Evolutionary conservation across 306 rosid species (phyloP).

Genomic region (Ammopiptanthus mongolicus): DNA sequence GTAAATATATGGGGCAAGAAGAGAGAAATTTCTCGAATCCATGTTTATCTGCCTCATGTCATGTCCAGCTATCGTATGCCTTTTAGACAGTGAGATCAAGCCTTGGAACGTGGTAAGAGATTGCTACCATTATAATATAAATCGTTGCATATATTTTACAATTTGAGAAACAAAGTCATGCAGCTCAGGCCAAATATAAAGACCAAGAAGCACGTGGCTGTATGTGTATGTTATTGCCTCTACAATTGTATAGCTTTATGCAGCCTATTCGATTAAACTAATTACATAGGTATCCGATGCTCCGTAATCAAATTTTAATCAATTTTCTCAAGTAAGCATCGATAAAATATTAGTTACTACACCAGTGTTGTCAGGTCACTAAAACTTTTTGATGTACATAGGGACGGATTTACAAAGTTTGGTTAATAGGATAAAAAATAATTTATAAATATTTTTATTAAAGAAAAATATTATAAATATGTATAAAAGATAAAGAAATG

Average conservation of each 20-base stretch:
- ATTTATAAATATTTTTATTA: too few relatives aligned
- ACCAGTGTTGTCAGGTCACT: too few relatives aligned
- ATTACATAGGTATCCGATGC: constrained; percentile 29
- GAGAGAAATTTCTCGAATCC: background rate
- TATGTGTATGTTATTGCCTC: constrained; percentile 8
- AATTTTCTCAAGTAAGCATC: background rate
- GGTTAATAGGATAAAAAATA: too few relatives aligned
- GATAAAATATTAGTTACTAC: background rate
- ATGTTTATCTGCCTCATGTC: background rate
- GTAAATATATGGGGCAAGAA: background rate
- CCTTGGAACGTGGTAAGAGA: background rate
- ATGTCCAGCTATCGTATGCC: background rate
- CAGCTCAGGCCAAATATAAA: constrained; percentile 4
- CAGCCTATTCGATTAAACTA: background rate
- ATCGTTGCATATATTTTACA: background rate
- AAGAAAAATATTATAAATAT: too few relatives aligned
- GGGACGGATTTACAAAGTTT: too few relatives aligned
- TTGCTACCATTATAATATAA: background rate
- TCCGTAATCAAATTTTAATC: background rate
- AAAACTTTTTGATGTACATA: too few relatives aligned
- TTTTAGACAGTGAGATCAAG: background rate
- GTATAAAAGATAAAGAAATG: too few relatives aligned
- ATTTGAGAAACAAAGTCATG: background rate
- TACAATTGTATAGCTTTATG: background rate
- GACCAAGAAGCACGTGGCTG: constrained; percentile 24